A percentile compares a stretch with the other conserved stretches of the same genome.
Evolutionary conservation across 495 filamentous ascomycete genomes (phyloP).

Genomic region (Aspergillus conjunctus): DNA sequence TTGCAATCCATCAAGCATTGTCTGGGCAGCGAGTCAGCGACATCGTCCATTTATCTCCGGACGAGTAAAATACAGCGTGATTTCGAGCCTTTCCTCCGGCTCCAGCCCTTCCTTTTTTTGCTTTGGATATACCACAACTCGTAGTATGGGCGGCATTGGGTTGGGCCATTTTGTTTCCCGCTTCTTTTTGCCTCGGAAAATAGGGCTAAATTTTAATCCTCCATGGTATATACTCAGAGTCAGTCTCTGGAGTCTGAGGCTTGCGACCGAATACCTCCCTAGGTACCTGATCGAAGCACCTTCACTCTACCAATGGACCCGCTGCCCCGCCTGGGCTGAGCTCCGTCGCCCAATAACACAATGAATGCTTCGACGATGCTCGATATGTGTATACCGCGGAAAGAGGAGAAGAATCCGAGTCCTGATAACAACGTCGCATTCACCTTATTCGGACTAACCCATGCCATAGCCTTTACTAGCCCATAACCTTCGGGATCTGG

Average conservation of each 20-base stretch:
- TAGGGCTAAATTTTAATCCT: too few species aligned
- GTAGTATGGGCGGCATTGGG: too few species aligned
- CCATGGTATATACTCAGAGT: too few species aligned
- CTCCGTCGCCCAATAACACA: not conserved
- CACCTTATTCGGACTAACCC: not conserved
- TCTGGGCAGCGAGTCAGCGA: not conserved
- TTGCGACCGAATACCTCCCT: not conserved
- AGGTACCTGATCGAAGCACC: not conserved
- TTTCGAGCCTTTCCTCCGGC: not conserved
- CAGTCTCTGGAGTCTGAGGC: too few species aligned
- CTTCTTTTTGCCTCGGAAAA: too few species aligned
- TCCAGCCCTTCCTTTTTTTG: too few species aligned
- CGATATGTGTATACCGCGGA: not conserved
- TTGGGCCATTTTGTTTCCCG: too few species aligned
- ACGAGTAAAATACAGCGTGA: not conserved
- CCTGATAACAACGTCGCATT: not conserved
- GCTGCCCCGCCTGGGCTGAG: slow-evolving; percentile 13
- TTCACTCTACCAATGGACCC: not conserved
- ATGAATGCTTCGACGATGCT: not conserved
- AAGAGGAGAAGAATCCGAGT: not conserved
- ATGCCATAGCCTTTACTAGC: slow-evolving; percentile 4
- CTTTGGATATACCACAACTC: not conserved
- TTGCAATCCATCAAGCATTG: not conserved
- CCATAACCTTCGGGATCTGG: slow-evolving; percentile 3
- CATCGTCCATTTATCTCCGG: not conserved